Conservation (phyloP, 176 grass and related monocot species). For the Otatea glauca region DNA sequence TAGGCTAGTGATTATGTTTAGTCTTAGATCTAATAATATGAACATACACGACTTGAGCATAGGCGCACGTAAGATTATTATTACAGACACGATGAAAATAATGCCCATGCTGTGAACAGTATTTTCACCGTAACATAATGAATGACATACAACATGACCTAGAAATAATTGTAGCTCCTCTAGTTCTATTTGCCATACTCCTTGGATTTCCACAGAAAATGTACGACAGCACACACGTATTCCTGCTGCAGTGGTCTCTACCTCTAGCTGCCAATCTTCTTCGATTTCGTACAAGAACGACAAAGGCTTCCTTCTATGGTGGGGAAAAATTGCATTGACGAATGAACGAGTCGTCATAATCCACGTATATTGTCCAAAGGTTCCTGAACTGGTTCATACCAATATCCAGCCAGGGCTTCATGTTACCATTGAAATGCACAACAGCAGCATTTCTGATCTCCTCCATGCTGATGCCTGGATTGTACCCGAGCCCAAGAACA, state of each 20-base stretch:
- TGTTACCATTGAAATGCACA: slow-evolving; percentile 99
- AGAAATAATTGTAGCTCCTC: slow-evolving; percentile 19
- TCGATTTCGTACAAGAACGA: background rate
- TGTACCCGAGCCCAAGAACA: slow-evolving; percentile 95
- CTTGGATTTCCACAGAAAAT: slow-evolving; percentile 24
- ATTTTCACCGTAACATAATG: slow-evolving; percentile 37
- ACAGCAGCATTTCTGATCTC: slow-evolving; percentile 96
- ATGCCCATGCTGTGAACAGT: background rate
- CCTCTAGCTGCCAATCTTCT: slow-evolving; percentile 17
- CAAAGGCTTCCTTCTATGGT: slow-evolving; percentile 37
- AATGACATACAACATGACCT: slow-evolving; percentile 15
- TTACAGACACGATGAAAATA: slow-evolving; percentile 25
- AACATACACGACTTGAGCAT: background rate
- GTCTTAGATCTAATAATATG: background rate
- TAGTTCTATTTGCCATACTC: slow-evolving; percentile 9
- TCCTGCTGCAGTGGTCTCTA: background rate
- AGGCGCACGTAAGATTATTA: slow-evolving; percentile 23
- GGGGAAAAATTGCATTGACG: slow-evolving; percentile 90
- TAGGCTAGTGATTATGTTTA: too few relatives aligned
- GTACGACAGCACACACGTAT: background rate
- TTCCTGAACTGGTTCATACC: slow-evolving; percentile 93
- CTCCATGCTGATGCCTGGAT: slow-evolving; percentile 98
- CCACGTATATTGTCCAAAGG: slow-evolving; percentile 91
- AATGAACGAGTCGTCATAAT: slow-evolving; percentile 73
- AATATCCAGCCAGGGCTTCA: slow-evolving; percentile 99